Base-by-base conservation (phyloP, 345 rosid genomes). In the Camelina neglecta region DNA sequence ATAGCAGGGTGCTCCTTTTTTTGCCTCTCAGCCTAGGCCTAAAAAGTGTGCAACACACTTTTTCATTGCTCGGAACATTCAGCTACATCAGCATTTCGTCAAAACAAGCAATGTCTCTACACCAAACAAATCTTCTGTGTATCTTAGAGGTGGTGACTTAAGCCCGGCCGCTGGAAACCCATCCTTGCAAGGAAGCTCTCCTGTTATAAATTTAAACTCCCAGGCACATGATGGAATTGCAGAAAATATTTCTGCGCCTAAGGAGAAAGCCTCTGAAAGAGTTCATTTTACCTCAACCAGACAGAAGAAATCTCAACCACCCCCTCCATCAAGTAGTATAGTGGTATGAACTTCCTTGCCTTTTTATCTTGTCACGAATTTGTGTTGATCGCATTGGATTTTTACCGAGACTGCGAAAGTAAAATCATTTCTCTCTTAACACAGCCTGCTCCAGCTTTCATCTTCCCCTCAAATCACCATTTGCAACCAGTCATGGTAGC, bases 11-110 rank as follows among this genome's bases (percentile, higher is more conserved):
- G 70, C 69, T 48, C 74, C 68, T 7, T 71, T 67, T 80, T 60
- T 51, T 78, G 79, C 67, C 56, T 65, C 85, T 55, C 85, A 84
- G 74, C 79, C 84, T 45, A 81, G 80, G 67, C 84, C 86, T 71
- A 86, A 81, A 74, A 80, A 83, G 65, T 88, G 93, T 45, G 77
- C 86, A 69, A 81, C 86, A 69, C 93, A 88, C 70, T 67, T 71
- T 66, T 72, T 81, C 79, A 85, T 88, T 78, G 90, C 93, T 60
- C 80, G 73, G 45, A 88, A 78, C 65, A 82, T 88, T 76, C 86
- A 65, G 50, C 77, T 73, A 60, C 84, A 83, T 76, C 93, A 85
- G 83, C 86, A 86, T 26, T 71, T 75, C 11, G 15, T 71, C 55
- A 81, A 80, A 82, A 74, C 74, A 80, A 86, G 74, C 49, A 80